A percentile compares a stretch with the other conserved stretches of the same genome.
These are phyloP conservation scores for Pontederia paniculata DNA, from an alignment of 176 grass and related monocot species.

Conservation along the genomic window DNA sequence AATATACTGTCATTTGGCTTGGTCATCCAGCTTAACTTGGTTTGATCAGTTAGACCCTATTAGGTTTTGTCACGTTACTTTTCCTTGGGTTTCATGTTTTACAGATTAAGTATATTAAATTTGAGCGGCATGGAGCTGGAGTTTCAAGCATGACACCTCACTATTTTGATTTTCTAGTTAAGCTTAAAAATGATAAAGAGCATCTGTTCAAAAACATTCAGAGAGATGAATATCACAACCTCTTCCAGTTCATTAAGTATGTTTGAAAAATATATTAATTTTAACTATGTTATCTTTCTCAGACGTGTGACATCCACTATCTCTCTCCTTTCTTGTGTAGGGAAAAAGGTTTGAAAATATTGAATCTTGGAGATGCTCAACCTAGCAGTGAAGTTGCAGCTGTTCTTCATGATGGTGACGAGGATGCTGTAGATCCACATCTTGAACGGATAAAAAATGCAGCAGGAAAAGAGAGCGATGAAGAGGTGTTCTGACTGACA, in stretches of 20 bases:
- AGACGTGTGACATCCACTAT: too few species aligned
- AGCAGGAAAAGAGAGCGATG: constrained; percentile 79
- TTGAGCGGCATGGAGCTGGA: constrained; percentile 27
- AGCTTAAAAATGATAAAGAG: constrained; percentile 28
- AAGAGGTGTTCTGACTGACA: constrained; percentile 74
- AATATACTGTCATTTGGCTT: too few species aligned
- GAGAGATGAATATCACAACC: constrained; percentile 27
- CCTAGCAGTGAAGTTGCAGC: constrained; percentile 48
- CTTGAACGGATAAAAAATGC: constrained; percentile 70
- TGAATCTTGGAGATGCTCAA: constrained; percentile 87
- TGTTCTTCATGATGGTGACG: constrained; percentile 62
- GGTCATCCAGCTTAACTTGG: too few species aligned
- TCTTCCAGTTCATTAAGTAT: constrained; percentile 25
- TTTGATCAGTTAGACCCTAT: background rate
- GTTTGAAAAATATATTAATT: background rate
- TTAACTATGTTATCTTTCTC: background rate
- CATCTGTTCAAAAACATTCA: constrained; percentile 31
- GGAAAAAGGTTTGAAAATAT: constrained; percentile 77
- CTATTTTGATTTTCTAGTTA: constrained; percentile 31
- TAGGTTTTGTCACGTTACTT: background rate
- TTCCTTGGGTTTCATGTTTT: background rate
- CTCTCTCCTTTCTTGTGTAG: constrained; percentile 26
- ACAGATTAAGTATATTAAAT: constrained; percentile 26
- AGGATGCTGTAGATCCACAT: constrained; percentile 77
- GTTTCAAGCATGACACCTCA: constrained; percentile 30